Evolutionary conservation across 2,329 filamentous ascomycete species (phyloP), one percentile per base, ranked within the genome.

Genomic region (Pseudocercospora macadamiae): DNA sequence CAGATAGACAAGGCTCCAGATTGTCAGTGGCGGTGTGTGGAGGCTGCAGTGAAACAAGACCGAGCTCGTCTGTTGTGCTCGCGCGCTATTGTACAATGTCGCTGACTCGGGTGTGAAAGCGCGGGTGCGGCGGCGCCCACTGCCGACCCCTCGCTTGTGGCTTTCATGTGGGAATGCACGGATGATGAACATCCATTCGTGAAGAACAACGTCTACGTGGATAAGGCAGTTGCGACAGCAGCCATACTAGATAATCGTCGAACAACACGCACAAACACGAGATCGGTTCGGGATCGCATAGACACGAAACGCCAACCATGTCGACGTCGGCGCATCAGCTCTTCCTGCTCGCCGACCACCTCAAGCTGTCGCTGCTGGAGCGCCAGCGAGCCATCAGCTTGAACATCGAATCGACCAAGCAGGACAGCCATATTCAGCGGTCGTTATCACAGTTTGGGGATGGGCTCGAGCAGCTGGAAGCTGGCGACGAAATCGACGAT

Each of bases 301-400:
- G n/a, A n/a, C n/a, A n/a, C n/a, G n/a, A n/a, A n/a, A n/a, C n/a
- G n/a, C n/a, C n/a, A n/a, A n/a, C n/a, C n/a, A n/a, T 64, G 60
- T 51, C 68, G 37, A 62, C 64, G 6, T 61, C 68, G 25, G 80
- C 85, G 51, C 82, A 83, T 12, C 93, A 97, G 76, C 88, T 97
- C 66, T 91, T 93, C 74, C 88, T 97, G 54, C 86, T 97, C 58
- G 91, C 93, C 70, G 95, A 99, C 78, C 93, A 97, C 77, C 90
- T 97, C 82, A 97, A 97, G 78, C 86, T 97, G 62, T 96, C 93
- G 12, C 83, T 99, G 14, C 86, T 97, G 23, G 95, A 97, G 79
- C 87, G 93, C 59, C 89, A 96, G 77, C 88, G 93, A 59, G 91
- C 93, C 49, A 86, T 91, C 69, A 89, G 87, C 12, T 83, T 96